phyloP scores from a whole-genome alignment of 2,329 filamentous ascomycete species.

The Beauveria caledonica region DNA sequence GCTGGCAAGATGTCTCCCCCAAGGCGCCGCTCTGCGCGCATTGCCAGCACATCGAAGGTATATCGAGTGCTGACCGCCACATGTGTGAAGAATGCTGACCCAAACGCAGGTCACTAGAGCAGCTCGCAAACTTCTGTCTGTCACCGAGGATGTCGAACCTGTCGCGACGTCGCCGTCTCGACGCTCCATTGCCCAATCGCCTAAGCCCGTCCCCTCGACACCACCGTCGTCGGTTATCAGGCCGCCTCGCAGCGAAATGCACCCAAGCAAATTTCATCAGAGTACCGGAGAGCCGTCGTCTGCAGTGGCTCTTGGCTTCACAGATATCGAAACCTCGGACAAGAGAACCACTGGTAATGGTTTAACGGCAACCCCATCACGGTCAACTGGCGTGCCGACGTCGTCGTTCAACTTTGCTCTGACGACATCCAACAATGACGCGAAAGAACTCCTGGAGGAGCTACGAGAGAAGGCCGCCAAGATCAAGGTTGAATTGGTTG shows the following conservation, averaged over 20 bases:
- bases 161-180: neutral
- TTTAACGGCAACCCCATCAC: slow-evolving; percentile 57
- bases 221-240: slow-evolving; percentile 61
- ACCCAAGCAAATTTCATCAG: slow-evolving; percentile 73
- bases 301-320: slow-evolving; percentile 74
- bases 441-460: slow-evolving; percentile 54
- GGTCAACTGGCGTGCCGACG: slow-evolving; percentile 40
- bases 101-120: slow-evolving; percentile 21
- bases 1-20: slow-evolving; percentile 30
- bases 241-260: slow-evolving; percentile 76
- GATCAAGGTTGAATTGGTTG: slow-evolving; percentile 61
- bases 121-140: slow-evolving; percentile 29
- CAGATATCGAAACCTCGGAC: slow-evolving; percentile 56
- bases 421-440: slow-evolving; percentile 49
- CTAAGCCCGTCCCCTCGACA: slow-evolving; percentile 32
- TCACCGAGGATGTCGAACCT: slow-evolving; percentile 35
- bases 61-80: slow-evolving; percentile 14
- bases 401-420: slow-evolving; percentile 61
- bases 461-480: slow-evolving; percentile 63
- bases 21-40: slow-evolving; percentile 36
- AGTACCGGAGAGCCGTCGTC: slow-evolving; percentile 72
- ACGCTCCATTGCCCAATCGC: neutral
- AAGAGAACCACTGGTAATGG: slow-evolving; percentile 32
- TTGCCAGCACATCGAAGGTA: slow-evolving; percentile 33
- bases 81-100: neutral